These are phyloP conservation scores for Rhizopus stolonifer DNA, from an alignment of 371 early-diverging fungal genomes.

Conservation along the genomic window DNA sequence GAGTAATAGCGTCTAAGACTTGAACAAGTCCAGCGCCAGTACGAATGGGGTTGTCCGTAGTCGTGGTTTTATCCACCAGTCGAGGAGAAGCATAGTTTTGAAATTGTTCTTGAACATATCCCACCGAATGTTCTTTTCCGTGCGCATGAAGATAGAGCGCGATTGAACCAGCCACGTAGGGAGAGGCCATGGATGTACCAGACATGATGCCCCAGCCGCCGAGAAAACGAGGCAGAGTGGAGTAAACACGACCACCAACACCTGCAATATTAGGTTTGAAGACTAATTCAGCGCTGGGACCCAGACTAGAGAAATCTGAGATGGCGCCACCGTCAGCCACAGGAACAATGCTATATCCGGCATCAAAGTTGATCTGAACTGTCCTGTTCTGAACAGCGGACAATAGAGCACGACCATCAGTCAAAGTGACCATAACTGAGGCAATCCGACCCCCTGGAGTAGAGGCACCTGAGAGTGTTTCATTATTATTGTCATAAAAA, in stretches of 20 bases:
- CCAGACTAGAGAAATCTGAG: conserved; percentile 45
- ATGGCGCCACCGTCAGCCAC: conserved; percentile 33
- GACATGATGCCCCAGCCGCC: conserved; percentile 59
- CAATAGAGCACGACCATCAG: conserved; percentile 25
- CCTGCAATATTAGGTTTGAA: conserved; percentile 60
- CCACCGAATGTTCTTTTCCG: conserved; percentile 6
- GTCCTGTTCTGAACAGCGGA: conserved; percentile 17
- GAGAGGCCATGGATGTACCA: conserved; percentile 72
- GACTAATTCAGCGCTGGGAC: conserved; percentile 30
- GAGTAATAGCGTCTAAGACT: conserved; percentile 55
- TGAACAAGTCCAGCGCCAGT: conserved; percentile 77
- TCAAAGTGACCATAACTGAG: conserved; percentile 26
- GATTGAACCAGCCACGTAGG: conserved; percentile 70
- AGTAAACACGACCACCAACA: conserved; percentile 68
- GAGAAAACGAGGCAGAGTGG: conserved; percentile 47
- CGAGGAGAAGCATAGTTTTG: conserved; percentile 52
- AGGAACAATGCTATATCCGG: conserved; percentile 7
- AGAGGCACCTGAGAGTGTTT: conserved; percentile 8
- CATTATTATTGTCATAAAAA: conserved; percentile 38
- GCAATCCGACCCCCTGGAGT: background rate
- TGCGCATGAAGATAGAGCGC: conserved; percentile 49
- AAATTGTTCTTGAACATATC: conserved; percentile 36
- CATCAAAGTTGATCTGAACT: conserved; percentile 15
- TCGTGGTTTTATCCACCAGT: background rate
- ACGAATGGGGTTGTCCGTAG: conserved; percentile 26